These are phyloP conservation scores for Colletotrichum higginsianum DNA, from an alignment of 2,329 filamentous ascomycete species.

Conservation along the genomic window DNA sequence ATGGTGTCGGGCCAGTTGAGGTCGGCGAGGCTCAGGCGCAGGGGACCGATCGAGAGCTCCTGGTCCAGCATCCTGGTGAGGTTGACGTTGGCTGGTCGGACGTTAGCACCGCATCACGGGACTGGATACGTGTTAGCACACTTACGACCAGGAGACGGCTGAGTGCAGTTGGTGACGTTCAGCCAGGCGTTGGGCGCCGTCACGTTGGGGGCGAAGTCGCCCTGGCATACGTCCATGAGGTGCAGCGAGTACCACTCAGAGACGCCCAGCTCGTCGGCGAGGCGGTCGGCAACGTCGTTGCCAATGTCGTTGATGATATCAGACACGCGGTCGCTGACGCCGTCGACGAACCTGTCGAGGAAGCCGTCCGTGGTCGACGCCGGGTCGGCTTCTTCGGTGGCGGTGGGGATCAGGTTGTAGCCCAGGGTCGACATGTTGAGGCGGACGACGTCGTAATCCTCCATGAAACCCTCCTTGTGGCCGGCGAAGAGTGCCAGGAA, in stretches of 20 bases:
- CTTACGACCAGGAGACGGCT: constrained; percentile 56
- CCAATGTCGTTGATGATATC: constrained; percentile 58
- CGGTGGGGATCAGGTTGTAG: constrained; percentile 48
- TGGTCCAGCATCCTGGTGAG: constrained; percentile 63
- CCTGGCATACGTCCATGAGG: constrained; percentile 63
- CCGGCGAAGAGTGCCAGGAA: constrained; percentile 59
- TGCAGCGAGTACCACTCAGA: constrained; percentile 68
- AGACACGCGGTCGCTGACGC: constrained; percentile 52
- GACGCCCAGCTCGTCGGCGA: constrained; percentile 61
- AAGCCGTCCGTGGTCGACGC: constrained; percentile 46
- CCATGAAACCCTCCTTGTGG: constrained; percentile 58
- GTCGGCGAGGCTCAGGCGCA: constrained; percentile 61
- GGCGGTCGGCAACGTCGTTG: constrained; percentile 56
- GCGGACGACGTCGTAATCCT: constrained; percentile 58
- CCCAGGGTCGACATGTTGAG: constrained; percentile 58
- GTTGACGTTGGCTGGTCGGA: constrained; percentile 57
- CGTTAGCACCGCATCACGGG: constrained; percentile 11
- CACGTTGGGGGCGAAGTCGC: constrained; percentile 61
- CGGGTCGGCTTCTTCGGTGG: constrained; percentile 30
- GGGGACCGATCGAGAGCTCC: constrained; percentile 61
- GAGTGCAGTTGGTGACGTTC: constrained; percentile 63
- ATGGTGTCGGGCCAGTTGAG: constrained; percentile 62
- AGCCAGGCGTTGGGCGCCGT: constrained; percentile 54
- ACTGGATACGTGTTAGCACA: constrained; percentile 44
- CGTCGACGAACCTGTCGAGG: constrained; percentile 48